Conservation (phyloP, 2,329 filamentous ascomycete species). For the Amauroascus verrucosus region DNA sequence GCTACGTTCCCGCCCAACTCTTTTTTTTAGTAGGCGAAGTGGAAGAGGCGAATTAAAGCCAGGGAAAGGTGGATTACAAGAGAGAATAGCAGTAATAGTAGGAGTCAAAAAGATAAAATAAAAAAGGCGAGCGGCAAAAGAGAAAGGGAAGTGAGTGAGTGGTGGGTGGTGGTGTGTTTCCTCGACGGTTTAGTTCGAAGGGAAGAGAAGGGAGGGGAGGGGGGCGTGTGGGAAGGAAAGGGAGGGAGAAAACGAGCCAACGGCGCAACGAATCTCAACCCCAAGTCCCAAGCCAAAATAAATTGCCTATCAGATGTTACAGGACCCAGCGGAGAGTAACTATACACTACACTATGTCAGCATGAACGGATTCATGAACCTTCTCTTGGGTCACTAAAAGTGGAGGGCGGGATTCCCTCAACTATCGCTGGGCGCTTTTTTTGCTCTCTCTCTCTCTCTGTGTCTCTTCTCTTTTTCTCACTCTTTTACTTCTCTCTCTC, state of each 20-base stretch:
- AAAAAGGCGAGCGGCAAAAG: neutral
- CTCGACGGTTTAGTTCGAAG: neutral
- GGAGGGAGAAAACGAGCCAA: neutral
- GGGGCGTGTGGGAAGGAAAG: slow-evolving; percentile 3
- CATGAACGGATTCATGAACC: neutral
- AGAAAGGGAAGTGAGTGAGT: too few relatives aligned
- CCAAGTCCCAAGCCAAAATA: neutral
- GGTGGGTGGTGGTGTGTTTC: neutral
- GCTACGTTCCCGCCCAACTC: slow-evolving; percentile 7
- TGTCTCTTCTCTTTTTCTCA: too few relatives aligned
- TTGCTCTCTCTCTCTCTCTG: too few relatives aligned
- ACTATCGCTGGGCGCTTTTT: too few relatives aligned
- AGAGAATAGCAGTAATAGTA: neutral
- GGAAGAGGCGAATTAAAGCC: slow-evolving; percentile 7
- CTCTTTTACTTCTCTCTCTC: too few relatives aligned
- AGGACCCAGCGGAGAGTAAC: too few relatives aligned
- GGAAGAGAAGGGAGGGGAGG: slow-evolving; percentile 12
- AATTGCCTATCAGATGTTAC: slow-evolving; percentile 10
- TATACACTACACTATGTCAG: too few relatives aligned
- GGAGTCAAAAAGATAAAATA: neutral
- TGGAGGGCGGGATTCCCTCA: too few relatives aligned
- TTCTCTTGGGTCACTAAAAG: neutral
- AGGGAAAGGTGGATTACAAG: slow-evolving; percentile 10
- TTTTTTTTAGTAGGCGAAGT: neutral
- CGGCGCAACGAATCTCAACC: neutral